These are phyloP conservation scores for Calonectria fujianensis DNA, from an alignment of 2,329 filamentous ascomycete genomes.

Conservation along the genomic window DNA sequence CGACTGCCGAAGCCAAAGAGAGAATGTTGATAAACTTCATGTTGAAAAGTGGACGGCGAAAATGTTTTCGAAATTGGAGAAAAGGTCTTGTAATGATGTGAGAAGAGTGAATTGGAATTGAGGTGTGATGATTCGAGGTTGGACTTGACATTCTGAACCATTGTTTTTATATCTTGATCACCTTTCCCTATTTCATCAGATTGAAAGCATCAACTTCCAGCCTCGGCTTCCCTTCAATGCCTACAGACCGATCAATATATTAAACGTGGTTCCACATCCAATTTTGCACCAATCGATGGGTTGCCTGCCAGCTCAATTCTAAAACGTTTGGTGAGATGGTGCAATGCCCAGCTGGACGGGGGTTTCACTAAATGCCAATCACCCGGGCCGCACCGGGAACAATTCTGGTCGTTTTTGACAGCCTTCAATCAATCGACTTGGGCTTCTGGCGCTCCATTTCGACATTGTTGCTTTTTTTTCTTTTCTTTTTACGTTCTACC, in stretches of 20 bases:
- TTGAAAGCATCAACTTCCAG: neutral
- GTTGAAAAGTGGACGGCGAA: neutral
- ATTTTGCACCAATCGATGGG: constrained; percentile 17
- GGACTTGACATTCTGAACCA: neutral
- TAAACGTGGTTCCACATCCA: neutral
- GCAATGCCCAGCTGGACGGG: too few relatives aligned
- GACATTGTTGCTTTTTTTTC: neutral
- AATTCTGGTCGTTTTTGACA: neutral
- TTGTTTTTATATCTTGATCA: constrained; percentile 5
- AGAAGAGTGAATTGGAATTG: neutral
- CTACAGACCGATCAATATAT: neutral
- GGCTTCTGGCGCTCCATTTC: neutral
- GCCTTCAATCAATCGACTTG: neutral
- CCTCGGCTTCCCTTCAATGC: neutral
- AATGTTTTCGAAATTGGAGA: neutral
- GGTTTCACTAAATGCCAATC: neutral
- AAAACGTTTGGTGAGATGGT: neutral
- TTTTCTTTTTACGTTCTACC: too few relatives aligned
- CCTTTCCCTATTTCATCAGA: neutral
- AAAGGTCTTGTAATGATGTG: neutral
- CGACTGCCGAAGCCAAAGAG: neutral
- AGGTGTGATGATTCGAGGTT: neutral
- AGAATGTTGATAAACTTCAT: constrained; percentile 17
- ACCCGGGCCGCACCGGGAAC: neutral
- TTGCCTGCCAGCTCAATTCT: neutral